A percentile compares a stretch with the other conserved stretches of the same genome.
Evolutionary conservation across 2,329 filamentous ascomycete genomes (phyloP).

Genomic region (Bipolaris bicolor): DNA sequence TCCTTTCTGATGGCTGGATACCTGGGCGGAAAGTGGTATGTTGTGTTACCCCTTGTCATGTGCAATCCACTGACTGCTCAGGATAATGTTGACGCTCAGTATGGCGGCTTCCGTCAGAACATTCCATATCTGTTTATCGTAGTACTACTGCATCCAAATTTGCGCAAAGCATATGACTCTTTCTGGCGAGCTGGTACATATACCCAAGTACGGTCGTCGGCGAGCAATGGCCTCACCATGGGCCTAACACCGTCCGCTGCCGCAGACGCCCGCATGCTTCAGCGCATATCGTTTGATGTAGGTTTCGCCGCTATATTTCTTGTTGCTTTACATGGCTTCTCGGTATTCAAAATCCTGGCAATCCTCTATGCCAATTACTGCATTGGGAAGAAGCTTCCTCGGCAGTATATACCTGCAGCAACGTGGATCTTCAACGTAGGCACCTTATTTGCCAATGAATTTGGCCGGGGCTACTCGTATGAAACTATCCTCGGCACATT

Average conservation of each 20-base stretch:
- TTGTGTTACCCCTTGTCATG: slow-evolving; percentile 3
- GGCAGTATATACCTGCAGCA: slow-evolving; percentile 70
- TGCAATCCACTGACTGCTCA: slow-evolving; percentile 43
- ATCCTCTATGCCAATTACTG: slow-evolving; percentile 85
- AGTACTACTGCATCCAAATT: slow-evolving; percentile 76
- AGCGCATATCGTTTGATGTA: slow-evolving; percentile 82
- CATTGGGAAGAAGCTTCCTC: slow-evolving; percentile 74
- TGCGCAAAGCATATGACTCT: slow-evolving; percentile 73
- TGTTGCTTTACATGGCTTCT: slow-evolving; percentile 80
- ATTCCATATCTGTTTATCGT: slow-evolving; percentile 79
- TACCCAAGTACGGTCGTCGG: slow-evolving; percentile 51
- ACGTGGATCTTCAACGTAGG: slow-evolving; percentile 92
- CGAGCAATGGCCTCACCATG: slow-evolving; percentile 43
- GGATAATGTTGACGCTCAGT: slow-evolving; percentile 92
- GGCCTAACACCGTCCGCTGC: slow-evolving; percentile 55
- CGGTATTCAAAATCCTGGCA: slow-evolving; percentile 76
- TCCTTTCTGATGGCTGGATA: slow-evolving; percentile 86
- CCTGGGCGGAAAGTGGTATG: slow-evolving; percentile 84
- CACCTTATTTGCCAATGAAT: slow-evolving; percentile 87
- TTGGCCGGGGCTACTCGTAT: slow-evolving; percentile 78
- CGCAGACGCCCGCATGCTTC: slow-evolving; percentile 62
- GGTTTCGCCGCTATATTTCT: slow-evolving; percentile 82
- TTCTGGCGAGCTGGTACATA: slow-evolving; percentile 53
- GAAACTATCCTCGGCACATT: slow-evolving; percentile 65
- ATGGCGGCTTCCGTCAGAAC: slow-evolving; percentile 82